Evolutionary conservation across 2,329 filamentous ascomycete genomes (phyloP), one percentile per base, ranked within the genome.

Genomic region (Alternaria alternata): DNA sequence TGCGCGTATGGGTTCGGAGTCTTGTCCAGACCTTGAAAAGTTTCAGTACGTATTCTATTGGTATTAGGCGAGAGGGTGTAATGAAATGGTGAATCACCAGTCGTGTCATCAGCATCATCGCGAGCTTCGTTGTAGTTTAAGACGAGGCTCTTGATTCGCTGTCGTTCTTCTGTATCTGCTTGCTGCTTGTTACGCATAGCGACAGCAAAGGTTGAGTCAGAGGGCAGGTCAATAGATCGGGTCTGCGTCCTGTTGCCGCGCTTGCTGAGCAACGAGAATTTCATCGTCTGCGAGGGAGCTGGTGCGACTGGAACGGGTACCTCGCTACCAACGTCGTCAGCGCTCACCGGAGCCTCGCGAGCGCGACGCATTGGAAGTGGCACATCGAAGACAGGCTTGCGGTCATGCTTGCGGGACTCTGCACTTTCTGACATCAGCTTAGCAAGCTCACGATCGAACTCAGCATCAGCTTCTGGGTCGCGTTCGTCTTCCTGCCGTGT

Each of bases 381-480:
- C n/a, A 98, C 92, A 76, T 99, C 96, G 73, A 99, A 97, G 52
- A 95, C 86, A 28, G 92, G 89, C 80, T 97, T 97, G 63, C 95
- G 91, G 74, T 99, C 95, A 69, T 97, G 96, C 72, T 97, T 97
- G 70, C 95, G 89, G 5, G 94, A 96, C 69, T 99, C 95, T 71
- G 97, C 83, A 81, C 94, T 97, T 79, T 99, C 95, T 51, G 94
- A 88, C 94, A 99, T 98, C 88, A 99, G 91, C 79, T 96, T 97
- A 38, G 95, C 94, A 78, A 97, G 95, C 79, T 98, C 95, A 70
- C 94, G 92, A 75, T 99, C 96, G 76, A 99, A 99, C 42, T 99
- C 95, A 7, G 94, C 95, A 74, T 99, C 95, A 41, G 91, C 93
- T 80, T 97, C 94, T 0, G 94, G 94, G 67, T 99, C 94, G 57